A percentile compares a stretch with the other conserved stretches of the same genome.
Conservation (phyloP, 768 basidiomycete genomes). For the Auriscalpium vulgare region DNA sequence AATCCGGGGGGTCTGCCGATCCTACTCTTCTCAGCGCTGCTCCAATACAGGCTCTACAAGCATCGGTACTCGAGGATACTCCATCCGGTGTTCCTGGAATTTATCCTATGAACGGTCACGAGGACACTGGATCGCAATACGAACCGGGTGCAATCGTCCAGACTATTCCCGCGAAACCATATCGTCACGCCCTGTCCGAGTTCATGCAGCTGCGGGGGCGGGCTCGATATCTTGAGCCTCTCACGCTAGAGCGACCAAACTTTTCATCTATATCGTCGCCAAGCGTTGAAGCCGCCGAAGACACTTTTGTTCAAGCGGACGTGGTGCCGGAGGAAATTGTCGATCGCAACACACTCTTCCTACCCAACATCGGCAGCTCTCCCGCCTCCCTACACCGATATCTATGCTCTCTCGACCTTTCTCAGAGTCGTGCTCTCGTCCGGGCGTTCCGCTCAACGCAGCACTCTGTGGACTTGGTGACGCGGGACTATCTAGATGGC, state of each 20-base stretch:
- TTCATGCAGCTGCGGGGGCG: not conserved
- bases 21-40: no score
- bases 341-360: not conserved
- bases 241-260: not conserved
- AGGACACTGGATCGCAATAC: no score
- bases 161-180: no score
- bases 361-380: not conserved
- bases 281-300: not conserved
- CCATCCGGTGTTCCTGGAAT: no score
- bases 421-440: constrained; percentile 61
- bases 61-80: no score
- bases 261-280: not conserved
- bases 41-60: no score
- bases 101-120: no score
- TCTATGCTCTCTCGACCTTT: constrained; percentile 56
- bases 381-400: constrained; percentile 48
- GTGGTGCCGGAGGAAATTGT: not conserved
- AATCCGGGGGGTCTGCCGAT: no score
- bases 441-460: constrained; percentile 36
- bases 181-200: not conserved
- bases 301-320: not conserved
- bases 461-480: constrained; percentile 50
- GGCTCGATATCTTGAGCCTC: not conserved
- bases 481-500: constrained; percentile 52
- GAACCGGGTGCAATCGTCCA: no score